Evolutionary conservation across 2,329 filamentous ascomycete species (phyloP).

Genomic region (Phyllosticta citribraziliensis): DNA sequence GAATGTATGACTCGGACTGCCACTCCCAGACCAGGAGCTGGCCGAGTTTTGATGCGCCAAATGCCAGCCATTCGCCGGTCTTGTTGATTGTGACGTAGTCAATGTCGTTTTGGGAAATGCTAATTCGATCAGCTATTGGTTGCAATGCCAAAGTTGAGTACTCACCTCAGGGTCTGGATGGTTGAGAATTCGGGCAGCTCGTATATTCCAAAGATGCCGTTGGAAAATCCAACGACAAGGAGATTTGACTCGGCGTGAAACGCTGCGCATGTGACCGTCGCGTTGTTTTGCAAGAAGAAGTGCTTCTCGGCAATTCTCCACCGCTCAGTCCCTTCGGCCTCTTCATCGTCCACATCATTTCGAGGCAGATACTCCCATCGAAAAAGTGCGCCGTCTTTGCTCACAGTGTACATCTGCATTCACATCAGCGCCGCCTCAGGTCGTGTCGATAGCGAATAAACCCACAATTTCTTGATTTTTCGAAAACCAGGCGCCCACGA

Average conservation of each 20-base stretch:
- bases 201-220: slow-evolving; percentile 86
- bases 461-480: slow-evolving; percentile 71
- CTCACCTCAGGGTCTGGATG: slow-evolving; percentile 66
- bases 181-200: slow-evolving; percentile 93
- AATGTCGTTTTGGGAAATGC: slow-evolving; percentile 94
- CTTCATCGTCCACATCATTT: slow-evolving; percentile 39
- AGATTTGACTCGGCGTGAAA: slow-evolving; percentile 81
- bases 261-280: slow-evolving; percentile 78
- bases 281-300: slow-evolving; percentile 87
- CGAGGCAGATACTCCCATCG: slow-evolving; percentile 74
- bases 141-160: neutral
- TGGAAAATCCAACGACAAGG: slow-evolving; percentile 94
- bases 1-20: slow-evolving; percentile 97
- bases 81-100: slow-evolving; percentile 92
- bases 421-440: neutral
- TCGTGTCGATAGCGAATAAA: slow-evolving; percentile 6
- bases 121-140: slow-evolving; percentile 33
- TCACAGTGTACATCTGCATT: slow-evolving; percentile 73
- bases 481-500: slow-evolving; percentile 95
- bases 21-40: slow-evolving; percentile 99
- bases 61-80: slow-evolving; percentile 92
- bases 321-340: slow-evolving; percentile 58
- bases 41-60: slow-evolving; percentile 88
- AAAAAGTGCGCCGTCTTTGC: slow-evolving; percentile 94
- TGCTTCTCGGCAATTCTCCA: slow-evolving; percentile 90